Conservation (phyloP, 768 basidiomycete genomes). For the Mycena leptocephala region DNA sequence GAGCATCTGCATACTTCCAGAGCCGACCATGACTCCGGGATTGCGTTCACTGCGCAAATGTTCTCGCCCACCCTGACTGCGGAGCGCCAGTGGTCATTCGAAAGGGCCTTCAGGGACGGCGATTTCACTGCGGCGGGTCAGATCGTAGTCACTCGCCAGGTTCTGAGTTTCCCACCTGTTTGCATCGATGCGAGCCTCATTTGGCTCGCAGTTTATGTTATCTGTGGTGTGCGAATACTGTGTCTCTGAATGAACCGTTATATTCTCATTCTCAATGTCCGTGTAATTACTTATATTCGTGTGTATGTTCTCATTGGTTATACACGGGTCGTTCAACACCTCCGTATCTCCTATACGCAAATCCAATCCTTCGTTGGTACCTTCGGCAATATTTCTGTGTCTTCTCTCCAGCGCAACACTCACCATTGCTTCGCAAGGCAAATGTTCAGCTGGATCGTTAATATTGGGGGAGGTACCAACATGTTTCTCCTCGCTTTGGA, state of each 20-base stretch:
- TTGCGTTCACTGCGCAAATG: no score
- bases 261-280: not conserved
- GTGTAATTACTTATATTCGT: not conserved
- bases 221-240: not conserved
- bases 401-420: not conserved
- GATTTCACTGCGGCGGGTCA: no score
- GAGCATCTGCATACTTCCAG: no score
- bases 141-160: no score
- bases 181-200: not conserved
- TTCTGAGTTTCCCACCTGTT: not conserved
- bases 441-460: not conserved
- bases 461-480: slow-evolving; percentile 4
- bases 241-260: not conserved
- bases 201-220: not conserved
- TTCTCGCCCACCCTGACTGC: no score
- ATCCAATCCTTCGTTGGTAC: not conserved
- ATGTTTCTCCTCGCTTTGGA: slow-evolving; percentile 1
- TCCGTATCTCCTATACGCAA: not conserved
- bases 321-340: not conserved
- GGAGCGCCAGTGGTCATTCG: no score
- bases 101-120: no score
- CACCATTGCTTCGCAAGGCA: not conserved
- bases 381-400: not conserved
- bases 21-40: no score
- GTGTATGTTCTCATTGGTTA: not conserved